phyloP scores from a whole-genome alignment of 768 basidiomycete genomes.

The Suillus cothurnatus region DNA sequence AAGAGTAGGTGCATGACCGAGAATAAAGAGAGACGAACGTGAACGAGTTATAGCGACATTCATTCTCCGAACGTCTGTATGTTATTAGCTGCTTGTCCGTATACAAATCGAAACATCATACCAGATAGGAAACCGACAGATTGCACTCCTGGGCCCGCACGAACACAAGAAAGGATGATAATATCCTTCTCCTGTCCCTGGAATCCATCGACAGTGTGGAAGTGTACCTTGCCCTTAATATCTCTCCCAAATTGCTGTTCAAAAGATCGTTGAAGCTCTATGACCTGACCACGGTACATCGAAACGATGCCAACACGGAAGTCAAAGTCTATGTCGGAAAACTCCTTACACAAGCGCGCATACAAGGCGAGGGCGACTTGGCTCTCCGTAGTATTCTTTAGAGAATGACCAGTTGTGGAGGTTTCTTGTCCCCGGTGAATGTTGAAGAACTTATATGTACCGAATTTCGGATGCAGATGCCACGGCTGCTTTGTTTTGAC shows the following conservation, averaged over 20 bases:
- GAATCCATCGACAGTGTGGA: conserved; percentile 98
- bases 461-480: conserved; percentile 79
- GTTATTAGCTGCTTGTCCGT: conserved; percentile 8
- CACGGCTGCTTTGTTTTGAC: conserved; percentile 80
- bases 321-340: conserved; percentile 53
- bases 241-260: conserved; percentile 67
- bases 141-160: conserved; percentile 83
- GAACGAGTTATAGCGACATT: conserved; percentile 99
- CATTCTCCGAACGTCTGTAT: conserved; percentile 80
- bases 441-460: conserved; percentile 90
- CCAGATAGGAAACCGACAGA: conserved; percentile 89
- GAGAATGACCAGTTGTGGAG: conserved; percentile 57
- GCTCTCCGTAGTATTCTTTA: conserved; percentile 76
- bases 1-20: conserved; percentile 89
- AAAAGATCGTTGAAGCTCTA: conserved; percentile 73
- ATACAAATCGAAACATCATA: conserved; percentile 26
- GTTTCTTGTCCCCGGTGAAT: conserved; percentile 68
- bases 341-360: conserved; percentile 67
- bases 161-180: conserved; percentile 96
- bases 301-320: conserved; percentile 75
- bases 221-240: conserved; percentile 75
- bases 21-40: conserved; percentile 89
- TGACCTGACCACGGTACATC: conserved; percentile 92
- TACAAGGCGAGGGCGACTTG: conserved; percentile 79
- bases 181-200: conserved; percentile 99